Evolutionary conservation across 2,329 filamentous ascomycete genomes (phyloP).

Genomic region (Nigrospora sphaerica): DNA sequence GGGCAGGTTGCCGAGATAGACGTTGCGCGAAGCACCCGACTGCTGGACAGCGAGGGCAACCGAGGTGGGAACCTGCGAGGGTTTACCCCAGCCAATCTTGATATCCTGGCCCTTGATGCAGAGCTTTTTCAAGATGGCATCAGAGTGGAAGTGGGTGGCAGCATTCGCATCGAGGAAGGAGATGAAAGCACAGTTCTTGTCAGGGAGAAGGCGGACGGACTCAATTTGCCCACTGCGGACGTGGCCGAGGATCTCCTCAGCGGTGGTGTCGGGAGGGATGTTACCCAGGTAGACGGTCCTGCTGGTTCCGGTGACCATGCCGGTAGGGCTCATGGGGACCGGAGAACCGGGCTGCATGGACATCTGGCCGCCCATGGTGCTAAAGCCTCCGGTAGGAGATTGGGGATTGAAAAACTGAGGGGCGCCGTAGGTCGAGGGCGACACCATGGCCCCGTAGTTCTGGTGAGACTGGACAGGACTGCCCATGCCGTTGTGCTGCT

Average conservation of each 20-base stretch:
- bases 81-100: constrained; percentile 99
- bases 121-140: constrained; percentile 99
- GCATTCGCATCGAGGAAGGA: constrained; percentile 97
- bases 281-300: constrained; percentile 96
- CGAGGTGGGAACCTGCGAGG: constrained; percentile 93
- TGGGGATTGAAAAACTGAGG: constrained; percentile 80
- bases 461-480: constrained; percentile 79
- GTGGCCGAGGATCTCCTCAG: constrained; percentile 93
- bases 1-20: constrained; percentile 88
- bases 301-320: constrained; percentile 82
- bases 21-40: constrained; percentile 91
- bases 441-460: constrained; percentile 78
- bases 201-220: constrained; percentile 90
- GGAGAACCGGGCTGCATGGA: constrained; percentile 63
- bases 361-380: constrained; percentile 52
- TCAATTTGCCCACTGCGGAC: constrained; percentile 97
- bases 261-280: constrained; percentile 94
- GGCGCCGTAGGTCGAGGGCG: constrained; percentile 74
- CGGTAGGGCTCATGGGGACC: constrained; percentile 63
- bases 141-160: constrained; percentile 97
- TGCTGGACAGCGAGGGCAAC: constrained; percentile 97
- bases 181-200: constrained; percentile 99
- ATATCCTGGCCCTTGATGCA: constrained; percentile 98
- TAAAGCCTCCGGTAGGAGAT: constrained; percentile 75
- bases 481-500: constrained; percentile 50